Percentiles rank a stretch among this genome's conserved stretches.
These are phyloP conservation scores for Rhizopogon salebrosus DNA, from an alignment of 768 basidiomycete genomes.

Conservation along the genomic window DNA sequence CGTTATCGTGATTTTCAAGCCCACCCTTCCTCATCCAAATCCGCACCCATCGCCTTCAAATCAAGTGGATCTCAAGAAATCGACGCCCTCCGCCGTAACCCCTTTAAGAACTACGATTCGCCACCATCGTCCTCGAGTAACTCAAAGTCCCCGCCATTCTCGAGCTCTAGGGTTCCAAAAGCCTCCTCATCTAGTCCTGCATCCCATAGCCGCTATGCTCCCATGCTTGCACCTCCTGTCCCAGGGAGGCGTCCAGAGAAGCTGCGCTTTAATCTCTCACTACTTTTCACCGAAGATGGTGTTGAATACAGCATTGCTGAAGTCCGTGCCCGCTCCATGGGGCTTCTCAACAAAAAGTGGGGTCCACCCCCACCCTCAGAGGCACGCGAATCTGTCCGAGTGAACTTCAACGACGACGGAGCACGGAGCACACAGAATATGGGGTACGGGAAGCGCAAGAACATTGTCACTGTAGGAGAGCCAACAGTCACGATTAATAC, in stretches of 20 bases:
- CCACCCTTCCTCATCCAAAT: constrained; percentile 33
- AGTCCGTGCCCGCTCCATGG: constrained; percentile 76
- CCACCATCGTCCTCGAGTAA: constrained; percentile 26
- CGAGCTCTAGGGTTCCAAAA: constrained; percentile 19
- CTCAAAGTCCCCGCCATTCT: constrained; percentile 8
- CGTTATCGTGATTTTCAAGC: constrained; percentile 76
- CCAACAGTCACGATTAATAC: constrained; percentile 96
- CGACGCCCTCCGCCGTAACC: constrained; percentile 28
- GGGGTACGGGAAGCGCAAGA: constrained; percentile 39
- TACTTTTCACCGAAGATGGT: constrained; percentile 72
- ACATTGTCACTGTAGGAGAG: constrained; percentile 46
- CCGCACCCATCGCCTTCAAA: constrained; percentile 18
- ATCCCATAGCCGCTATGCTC: constrained; percentile 50
- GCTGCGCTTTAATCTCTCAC: constrained; percentile 57
- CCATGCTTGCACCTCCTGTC: constrained; percentile 65
- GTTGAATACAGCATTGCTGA: constrained; percentile 85
- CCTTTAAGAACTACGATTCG: constrained; percentile 31
- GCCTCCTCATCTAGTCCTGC: constrained; percentile 28
- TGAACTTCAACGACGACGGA: constrained; percentile 61
- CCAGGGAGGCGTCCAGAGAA: constrained; percentile 72
- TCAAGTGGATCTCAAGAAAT: constrained; percentile 21
- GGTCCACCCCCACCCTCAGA: constrained; percentile 51
- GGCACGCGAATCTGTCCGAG: constrained; percentile 30
- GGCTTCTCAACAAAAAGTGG: constrained; percentile 83
- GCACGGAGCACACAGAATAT: constrained; percentile 37